A percentile compares a stretch with the other conserved stretches of the same genome.
Evolutionary conservation across 2,329 filamentous ascomycete species (phyloP).

Genomic region (Penicillium sumatraense): DNA sequence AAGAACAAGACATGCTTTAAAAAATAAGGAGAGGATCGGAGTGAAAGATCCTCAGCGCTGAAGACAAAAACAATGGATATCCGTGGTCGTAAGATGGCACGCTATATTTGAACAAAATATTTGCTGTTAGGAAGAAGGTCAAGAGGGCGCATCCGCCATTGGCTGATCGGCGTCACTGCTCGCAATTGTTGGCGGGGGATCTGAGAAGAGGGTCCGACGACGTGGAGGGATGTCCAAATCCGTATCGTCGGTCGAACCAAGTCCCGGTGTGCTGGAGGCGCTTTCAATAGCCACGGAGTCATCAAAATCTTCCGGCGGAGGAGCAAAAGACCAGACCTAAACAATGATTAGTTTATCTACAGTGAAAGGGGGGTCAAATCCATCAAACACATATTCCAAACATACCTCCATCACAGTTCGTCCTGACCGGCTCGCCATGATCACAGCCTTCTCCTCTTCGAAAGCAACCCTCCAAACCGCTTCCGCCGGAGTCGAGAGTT

Average conservation of each 20-base stretch:
- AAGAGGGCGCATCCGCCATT: conserved; percentile 40
- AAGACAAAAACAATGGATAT: conserved; percentile 19
- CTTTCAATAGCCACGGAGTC: conserved; percentile 36
- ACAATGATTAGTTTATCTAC: conserved; percentile 23
- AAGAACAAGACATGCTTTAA: conserved; percentile 16
- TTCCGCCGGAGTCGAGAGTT: conserved; percentile 88
- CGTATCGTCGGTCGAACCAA: conserved; percentile 25
- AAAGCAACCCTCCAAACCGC: conserved; percentile 98
- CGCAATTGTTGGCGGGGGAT: conserved; percentile 33
- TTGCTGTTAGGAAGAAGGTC: conserved; percentile 7
- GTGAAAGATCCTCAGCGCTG: conserved; percentile 15
- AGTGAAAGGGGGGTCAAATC: not conserved
- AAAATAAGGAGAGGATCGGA: conserved; percentile 13
- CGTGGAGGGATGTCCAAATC: conserved; percentile 20
- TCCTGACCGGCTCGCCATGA: conserved; percentile 82
- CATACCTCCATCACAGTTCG: conserved; percentile 97
- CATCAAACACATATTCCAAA: conserved; percentile 9
- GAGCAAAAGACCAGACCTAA: conserved; percentile 93
- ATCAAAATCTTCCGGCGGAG: conserved; percentile 57
- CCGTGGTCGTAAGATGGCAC: conserved; percentile 23
- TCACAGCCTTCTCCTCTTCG: conserved; percentile 97
- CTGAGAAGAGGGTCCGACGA: conserved; percentile 34
- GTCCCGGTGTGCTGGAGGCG: conserved; percentile 37
- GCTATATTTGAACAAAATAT: conserved; percentile 16
- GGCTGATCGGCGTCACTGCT: conserved; percentile 36